These are phyloP conservation scores for Rhodotorula sp. DNA, from an alignment of 1,284 basidiomycete genomes.

Conservation along the genomic window DNA sequence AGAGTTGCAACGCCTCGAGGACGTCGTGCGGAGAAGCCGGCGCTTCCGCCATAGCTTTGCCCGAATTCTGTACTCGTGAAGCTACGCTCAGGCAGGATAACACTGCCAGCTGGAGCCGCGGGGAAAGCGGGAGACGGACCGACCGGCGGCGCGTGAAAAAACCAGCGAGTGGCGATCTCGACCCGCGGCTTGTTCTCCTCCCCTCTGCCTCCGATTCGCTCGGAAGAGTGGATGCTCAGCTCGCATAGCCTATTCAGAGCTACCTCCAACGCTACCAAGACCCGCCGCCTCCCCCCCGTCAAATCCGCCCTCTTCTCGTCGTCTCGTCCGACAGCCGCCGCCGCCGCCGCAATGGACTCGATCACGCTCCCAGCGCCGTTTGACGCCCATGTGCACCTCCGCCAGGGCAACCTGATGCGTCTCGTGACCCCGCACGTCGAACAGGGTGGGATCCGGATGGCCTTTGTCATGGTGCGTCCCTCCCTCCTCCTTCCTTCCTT, in stretches of 20 bases:
- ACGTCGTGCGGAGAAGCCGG: constrained; percentile 17
- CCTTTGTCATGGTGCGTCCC: constrained; percentile 86
- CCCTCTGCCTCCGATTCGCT: background rate
- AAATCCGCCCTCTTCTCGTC: background rate
- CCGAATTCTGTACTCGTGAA: background rate
- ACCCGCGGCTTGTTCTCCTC: background rate
- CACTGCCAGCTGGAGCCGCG: background rate
- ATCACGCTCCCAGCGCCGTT: constrained; percentile 67
- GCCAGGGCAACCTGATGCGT: constrained; percentile 76
- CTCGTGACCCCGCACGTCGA: constrained; percentile 89
- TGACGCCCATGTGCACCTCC: constrained; percentile 83
- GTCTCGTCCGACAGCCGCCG: background rate
- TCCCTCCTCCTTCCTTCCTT: constrained; percentile 13
- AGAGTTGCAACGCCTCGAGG: constrained; percentile 26
- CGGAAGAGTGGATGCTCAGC: background rate
- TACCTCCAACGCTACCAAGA: background rate
- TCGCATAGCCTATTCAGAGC: background rate
- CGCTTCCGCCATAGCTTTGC: constrained; percentile 1
- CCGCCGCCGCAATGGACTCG: constrained; percentile 17
- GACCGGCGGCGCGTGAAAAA: background rate
- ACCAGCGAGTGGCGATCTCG: background rate
- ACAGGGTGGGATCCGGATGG: constrained; percentile 82
- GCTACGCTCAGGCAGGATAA: background rate
- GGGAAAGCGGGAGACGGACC: background rate
- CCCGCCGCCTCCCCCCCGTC: background rate